Evolutionary conservation across 2,329 filamentous ascomycete genomes (phyloP), one percentile per base, ranked within the genome.

Genomic region (Cladophialophora bantiana): DNA sequence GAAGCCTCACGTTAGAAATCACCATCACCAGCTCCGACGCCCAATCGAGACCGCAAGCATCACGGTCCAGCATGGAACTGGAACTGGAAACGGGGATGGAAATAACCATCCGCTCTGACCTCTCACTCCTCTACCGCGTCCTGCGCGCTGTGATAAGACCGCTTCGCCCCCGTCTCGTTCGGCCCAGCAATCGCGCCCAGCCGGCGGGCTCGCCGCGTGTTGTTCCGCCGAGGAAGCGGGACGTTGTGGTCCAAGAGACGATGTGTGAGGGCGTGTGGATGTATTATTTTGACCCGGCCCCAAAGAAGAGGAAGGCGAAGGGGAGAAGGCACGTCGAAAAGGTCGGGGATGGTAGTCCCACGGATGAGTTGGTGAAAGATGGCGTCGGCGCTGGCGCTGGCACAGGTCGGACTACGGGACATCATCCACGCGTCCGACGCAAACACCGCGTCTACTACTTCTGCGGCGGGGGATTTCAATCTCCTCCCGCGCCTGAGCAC

Each of bases 381-480:
- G 12, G n/a, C 7, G 35, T 10, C 1, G 20, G 13, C 55, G 52
- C 52, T 7, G 31, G 32, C 20, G 31, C 12, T n/a, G 31, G 31
- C 5, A 7, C 10, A 40, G 15, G 7, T 2, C 7, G 38, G 13
- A 40, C 4, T 40, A 26, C 26, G 26, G 26, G 26, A 2, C 26
- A 26, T 26, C 26, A 26, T 26, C 26, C 26, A 26, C 62, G 35
- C 36, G 38, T 50, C 63, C 18, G 70, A 67, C 32, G 18, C 58
- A 64, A 12, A 63, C 65, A 74, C 70, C 74, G 78, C 4, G 75
- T 88, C 31, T 83, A 85, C 67, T 88, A 87, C 66, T 86, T 86
- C 68, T 79, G 80, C 0, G 86, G 86, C 1, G 86, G 86, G 6
- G 84, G 83, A 3, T 88, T 86, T 82, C 83, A 84, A 66, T 78